Percentiles rank a stretch among this genome's conserved stretches.
These are phyloP conservation scores for Punica granatum DNA, from an alignment of 345 rosid genomes.

Conservation along the genomic window DNA sequence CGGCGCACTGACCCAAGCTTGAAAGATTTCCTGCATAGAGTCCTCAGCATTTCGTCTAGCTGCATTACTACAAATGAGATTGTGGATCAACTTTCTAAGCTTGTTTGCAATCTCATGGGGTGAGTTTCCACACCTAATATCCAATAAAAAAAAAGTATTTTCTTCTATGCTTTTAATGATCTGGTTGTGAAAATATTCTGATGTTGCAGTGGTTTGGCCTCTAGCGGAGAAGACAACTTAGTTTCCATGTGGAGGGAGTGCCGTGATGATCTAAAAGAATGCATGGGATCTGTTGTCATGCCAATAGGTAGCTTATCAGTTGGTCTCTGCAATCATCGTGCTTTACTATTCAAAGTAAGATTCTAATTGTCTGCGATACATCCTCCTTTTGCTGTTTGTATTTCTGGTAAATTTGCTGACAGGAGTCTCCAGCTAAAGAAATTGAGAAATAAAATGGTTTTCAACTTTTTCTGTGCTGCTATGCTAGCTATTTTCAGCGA, in stretches of 20 bases:
- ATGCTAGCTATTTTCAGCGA: too few relatives aligned
- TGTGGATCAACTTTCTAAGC: conserved; percentile 91
- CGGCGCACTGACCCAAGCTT: conserved; percentile 65
- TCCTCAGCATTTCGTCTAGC: conserved; percentile 53
- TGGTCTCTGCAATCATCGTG: conserved; percentile 97
- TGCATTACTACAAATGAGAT: conserved; percentile 78
- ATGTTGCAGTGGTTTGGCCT: conserved; percentile 57
- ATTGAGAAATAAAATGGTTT: neutral
- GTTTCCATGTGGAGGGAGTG: conserved; percentile 69
- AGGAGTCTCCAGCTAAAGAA: neutral
- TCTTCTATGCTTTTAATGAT: conserved; percentile 20
- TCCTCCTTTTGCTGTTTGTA: neutral
- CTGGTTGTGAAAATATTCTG: conserved; percentile 10
- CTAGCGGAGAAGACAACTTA: conserved; percentile 59
- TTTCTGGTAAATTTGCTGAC: neutral
- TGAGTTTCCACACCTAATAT: conserved; percentile 30
- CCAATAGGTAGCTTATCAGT: conserved; percentile 84
- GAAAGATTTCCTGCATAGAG: conserved; percentile 79
- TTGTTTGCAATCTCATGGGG: conserved; percentile 92
- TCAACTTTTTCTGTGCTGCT: neutral
- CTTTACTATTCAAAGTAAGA: conserved; percentile 90
- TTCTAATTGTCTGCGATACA: conserved; percentile 13
- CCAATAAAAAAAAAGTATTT: neutral
- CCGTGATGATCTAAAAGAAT: conserved; percentile 68
- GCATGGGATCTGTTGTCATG: conserved; percentile 78